A percentile compares a stretch with the other conserved stretches of the same genome.
Conservation (phyloP, 202 grass and related monocot genomes). For the Zoysia matrella region DNA sequence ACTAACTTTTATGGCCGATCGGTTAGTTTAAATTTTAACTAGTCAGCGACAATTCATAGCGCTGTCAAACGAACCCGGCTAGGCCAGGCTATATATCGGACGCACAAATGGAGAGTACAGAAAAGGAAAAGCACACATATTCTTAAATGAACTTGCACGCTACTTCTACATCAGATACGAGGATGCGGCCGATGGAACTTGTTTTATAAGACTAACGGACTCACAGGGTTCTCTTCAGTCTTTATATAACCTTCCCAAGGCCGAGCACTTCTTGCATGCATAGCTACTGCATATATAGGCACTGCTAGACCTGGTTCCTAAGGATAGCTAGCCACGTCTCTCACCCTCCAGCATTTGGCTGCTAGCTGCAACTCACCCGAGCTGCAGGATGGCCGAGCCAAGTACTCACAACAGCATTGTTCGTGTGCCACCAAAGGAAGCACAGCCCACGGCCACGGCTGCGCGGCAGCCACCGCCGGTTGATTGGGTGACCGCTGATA, state of each 20-base stretch:
- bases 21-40: too few species aligned
- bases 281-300: neutral
- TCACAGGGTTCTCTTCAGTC: neutral
- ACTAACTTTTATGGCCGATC: too few species aligned
- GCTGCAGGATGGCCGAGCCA: neutral
- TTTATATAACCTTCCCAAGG: neutral
- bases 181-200: neutral
- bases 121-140: too few species aligned
- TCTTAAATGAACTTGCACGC: neutral
- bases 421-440: too few species aligned
- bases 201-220: neutral
- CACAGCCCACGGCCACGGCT: neutral
- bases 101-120: too few species aligned
- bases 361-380: too few species aligned
- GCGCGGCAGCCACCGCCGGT: neutral
- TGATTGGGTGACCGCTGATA: neutral
- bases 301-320: neutral
- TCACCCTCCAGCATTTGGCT: too few species aligned
- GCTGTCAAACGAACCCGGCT: too few species aligned
- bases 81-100: too few species aligned
- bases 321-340: neutral
- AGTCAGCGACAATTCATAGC: too few species aligned
- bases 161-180: neutral
- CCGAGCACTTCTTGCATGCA: neutral
- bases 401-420: neutral